A percentile compares a stretch with the other conserved stretches of the same genome.
phyloP scores from a whole-genome alignment of 1,139 yeast genomes.

The Blastobotrys arbuscula region DNA sequence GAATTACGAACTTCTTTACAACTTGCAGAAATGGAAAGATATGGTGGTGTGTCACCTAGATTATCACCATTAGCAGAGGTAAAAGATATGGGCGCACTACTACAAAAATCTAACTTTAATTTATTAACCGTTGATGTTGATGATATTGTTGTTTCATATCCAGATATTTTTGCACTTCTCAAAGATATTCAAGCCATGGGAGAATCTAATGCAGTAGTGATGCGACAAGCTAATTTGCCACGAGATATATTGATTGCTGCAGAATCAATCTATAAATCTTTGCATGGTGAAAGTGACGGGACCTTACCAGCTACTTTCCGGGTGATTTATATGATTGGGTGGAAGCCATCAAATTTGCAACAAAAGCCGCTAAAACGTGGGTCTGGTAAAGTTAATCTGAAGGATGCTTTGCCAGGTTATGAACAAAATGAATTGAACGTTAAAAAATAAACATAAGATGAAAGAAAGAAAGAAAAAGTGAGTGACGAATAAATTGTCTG shows the following conservation, averaged over 20 bases:
- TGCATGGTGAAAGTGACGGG: conserved; percentile 60
- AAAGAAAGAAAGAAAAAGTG: too few relatives aligned
- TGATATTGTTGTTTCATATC: conserved; percentile 78
- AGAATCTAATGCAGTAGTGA: conserved; percentile 66
- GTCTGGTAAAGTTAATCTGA: conserved; percentile 58
- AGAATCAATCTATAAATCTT: conserved; percentile 62
- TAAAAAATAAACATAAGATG: too few relatives aligned
- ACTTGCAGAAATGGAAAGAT: conserved; percentile 73
- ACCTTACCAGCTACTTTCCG: conserved; percentile 56
- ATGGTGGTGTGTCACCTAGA: conserved; percentile 75
- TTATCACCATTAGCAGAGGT: conserved; percentile 77
- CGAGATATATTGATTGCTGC: conserved; percentile 69
- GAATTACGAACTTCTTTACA: conserved; percentile 77
- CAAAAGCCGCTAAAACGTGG: conserved; percentile 74
- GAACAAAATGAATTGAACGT: too few relatives aligned
- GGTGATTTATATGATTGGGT: conserved; percentile 78
- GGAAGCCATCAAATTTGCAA: conserved; percentile 69
- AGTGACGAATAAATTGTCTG: neutral
- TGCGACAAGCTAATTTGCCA: conserved; percentile 51
- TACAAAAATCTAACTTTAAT: conserved; percentile 72
- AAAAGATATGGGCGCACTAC: conserved; percentile 65
- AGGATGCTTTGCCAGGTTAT: conserved; percentile 45
- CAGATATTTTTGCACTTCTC: conserved; percentile 61
- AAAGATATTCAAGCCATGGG: conserved; percentile 79
- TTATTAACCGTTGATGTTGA: conserved; percentile 81